Evolutionary conservation across 208 protist species (phyloP), one percentile per base, ranked within the genome.

Genomic region (Leishmania braziliensis): DNA sequence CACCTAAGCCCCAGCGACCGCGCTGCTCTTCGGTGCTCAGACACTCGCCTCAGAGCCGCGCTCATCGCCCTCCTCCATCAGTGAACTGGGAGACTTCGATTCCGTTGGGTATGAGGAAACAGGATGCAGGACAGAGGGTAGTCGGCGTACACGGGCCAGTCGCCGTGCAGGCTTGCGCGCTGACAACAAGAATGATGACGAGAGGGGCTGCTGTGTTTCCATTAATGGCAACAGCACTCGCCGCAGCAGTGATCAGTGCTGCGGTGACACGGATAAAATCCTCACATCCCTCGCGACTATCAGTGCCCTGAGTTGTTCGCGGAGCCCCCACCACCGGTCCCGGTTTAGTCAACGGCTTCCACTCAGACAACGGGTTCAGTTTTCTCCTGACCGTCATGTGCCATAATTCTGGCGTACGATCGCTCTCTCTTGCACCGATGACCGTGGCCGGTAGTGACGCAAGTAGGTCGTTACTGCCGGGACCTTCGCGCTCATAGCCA

Each of bases 401-500:
- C 36, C 39, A 50, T 9, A 46, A 5, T 29, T 51, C 66, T 3
- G 66, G 66, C 66, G 20, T 26, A 50, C 33, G 10, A 71, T 39
- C 66, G 66, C 60, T 48, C 12, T 23, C 63, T 2, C 14, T 51
- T 50, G 48, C 65, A 36, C 33, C n/a, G 5, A 54, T 51, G 26
- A 58, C 70, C 39, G 43, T 43, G 5, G 46, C 70, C 26, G 18
- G 10, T 36, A 33, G 26, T 65, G 60, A 65, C 26, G 3, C 54
- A 23, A 58, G 20, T 23, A 26, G 18, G 81, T 73, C 77, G 48
- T 82, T 48, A 73, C 71, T 5, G 74, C 74, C 23, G 74, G 77
- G 0, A 20, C 82, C 36, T 83, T 85, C n/a, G 54, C 85, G 48
- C 72, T 78, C 73, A 80, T 83, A 36, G 82, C 66, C 9, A 84